phyloP scores from a whole-genome alignment of 306 rosid species.

The Begonia loranthoides region DNA sequence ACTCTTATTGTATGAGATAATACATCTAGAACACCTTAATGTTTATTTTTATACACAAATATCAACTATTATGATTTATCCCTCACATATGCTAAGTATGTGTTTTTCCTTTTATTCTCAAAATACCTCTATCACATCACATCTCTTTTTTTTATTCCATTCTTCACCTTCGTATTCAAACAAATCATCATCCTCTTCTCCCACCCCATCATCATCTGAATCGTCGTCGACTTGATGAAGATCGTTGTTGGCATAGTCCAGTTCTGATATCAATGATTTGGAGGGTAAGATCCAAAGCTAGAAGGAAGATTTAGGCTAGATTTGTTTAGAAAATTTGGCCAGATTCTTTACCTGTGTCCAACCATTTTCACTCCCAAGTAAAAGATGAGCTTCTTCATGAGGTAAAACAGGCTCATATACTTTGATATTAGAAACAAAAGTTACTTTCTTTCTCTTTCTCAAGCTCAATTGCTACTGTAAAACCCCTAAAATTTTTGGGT shows the following conservation, averaged over 20 bases:
- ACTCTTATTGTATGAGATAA: too few species aligned
- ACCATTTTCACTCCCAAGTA: too few species aligned
- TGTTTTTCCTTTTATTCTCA: too few species aligned
- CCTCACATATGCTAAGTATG: too few species aligned
- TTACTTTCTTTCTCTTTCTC: constrained; percentile 55
- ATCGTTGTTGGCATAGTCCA: constrained; percentile 36
- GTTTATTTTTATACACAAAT: too few species aligned
- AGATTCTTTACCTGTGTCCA: too few species aligned
- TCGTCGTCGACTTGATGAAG: constrained; percentile 6
- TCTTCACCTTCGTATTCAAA: background rate
- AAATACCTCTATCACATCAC: too few species aligned
- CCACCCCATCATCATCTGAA: constrained; percentile 24
- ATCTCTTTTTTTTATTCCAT: too few species aligned
- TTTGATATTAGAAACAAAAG: constrained; percentile 66
- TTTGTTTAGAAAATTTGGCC: constrained; percentile 7
- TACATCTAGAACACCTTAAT: too few species aligned
- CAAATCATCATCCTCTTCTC: constrained; percentile 1
- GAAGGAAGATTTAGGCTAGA: constrained; percentile 32
- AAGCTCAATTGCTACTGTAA: constrained; percentile 32
- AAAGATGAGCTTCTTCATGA: constrained; percentile 16
- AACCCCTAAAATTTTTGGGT: too few species aligned
- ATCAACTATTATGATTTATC: too few species aligned
- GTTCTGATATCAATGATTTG: constrained; percentile 49
- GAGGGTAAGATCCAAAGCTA: constrained; percentile 44
- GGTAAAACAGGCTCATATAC: constrained; percentile 45